A percentile compares a stretch with the other conserved stretches of the same genome.
These are phyloP conservation scores for Corylus heterophylla DNA, from an alignment of 306 rosid species.

Conservation along the genomic window DNA sequence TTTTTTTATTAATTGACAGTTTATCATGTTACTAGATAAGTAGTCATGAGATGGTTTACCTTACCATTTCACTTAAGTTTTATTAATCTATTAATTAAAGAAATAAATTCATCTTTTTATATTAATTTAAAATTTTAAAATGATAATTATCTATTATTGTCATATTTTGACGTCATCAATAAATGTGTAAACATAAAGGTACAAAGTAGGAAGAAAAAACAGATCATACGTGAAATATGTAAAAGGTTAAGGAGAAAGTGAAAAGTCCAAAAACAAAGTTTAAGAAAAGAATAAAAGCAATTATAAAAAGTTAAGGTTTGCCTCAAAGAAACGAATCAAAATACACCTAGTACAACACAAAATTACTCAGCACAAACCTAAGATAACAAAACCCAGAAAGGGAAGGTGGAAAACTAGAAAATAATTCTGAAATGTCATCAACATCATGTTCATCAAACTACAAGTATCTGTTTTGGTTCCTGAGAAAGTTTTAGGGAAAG, in stretches of 20 bases:
- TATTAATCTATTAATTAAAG: no score
- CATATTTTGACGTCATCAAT: background rate
- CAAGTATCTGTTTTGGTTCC: background rate
- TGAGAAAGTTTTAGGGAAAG: background rate
- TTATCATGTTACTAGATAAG: no score
- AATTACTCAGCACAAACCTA: background rate
- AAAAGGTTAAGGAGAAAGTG: background rate
- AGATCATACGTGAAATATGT: no score
- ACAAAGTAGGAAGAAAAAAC: background rate
- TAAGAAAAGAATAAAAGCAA: background rate
- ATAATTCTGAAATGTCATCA: background rate
- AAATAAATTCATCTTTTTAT: no score
- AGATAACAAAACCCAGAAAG: background rate
- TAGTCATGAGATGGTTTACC: no score
- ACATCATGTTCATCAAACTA: background rate
- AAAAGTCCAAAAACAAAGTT: background rate
- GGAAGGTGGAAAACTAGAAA: background rate
- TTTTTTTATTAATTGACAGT: no score
- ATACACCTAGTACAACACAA: background rate
- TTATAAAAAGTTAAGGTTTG: background rate
- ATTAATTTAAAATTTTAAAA: no score
- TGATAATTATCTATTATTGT: no score
- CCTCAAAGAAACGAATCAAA: slow-evolving; percentile 1
- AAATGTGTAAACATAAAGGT: background rate
- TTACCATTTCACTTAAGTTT: no score